Evolutionary conservation across 2,329 filamentous ascomycete genomes (phyloP), one percentile per base, ranked within the genome.

Genomic region (Diaporthe helianthi): DNA sequence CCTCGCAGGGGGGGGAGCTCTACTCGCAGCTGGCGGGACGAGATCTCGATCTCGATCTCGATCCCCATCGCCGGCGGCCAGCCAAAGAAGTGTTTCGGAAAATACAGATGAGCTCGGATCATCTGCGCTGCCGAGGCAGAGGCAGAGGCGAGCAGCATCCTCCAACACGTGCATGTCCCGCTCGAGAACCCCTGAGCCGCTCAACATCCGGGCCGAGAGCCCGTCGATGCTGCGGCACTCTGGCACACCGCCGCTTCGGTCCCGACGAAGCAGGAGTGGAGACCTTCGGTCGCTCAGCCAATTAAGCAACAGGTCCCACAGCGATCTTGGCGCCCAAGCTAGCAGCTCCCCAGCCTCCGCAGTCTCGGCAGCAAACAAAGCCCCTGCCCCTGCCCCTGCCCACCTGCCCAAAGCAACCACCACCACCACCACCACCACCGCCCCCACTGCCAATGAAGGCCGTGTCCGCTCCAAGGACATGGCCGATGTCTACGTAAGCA

Each of bases 401-500:
- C 36, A 69, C 71, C 31, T 60, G 54, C 44, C 58, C 24, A 54
- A 52, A 46, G 58, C 70, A 67, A 71, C 72, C 71, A 69, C 69
- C 65, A 65, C 71, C 33, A 47, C 69, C 67, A 73, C 76, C 68
- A 79, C 71, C 73, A 78, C 78, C 74, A 78, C 78, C 74, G 91
- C 91, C 78, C 92, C 93, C 76, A 86, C 93, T 81, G 92, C 91
- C 81, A 94, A 95, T 83, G 93, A 94, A 86, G 92, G 93, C 84
- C 94, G 93, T 83, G 90, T 89, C 82, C 92, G 93, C 80, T 84
- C 91, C 78, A 91, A 89, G 84, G 92, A 90, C 83, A 97, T 97
- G 93, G 87, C 93, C 80, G 93, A 97, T 86, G 91, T 97, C 83
- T 97, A 92, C 84, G 94, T 97, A 88, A 91, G 93, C 92, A 65